These are phyloP conservation scores for Hypholoma sublateritium DNA, from an alignment of 768 basidiomycete genomes.

Conservation along the genomic window DNA sequence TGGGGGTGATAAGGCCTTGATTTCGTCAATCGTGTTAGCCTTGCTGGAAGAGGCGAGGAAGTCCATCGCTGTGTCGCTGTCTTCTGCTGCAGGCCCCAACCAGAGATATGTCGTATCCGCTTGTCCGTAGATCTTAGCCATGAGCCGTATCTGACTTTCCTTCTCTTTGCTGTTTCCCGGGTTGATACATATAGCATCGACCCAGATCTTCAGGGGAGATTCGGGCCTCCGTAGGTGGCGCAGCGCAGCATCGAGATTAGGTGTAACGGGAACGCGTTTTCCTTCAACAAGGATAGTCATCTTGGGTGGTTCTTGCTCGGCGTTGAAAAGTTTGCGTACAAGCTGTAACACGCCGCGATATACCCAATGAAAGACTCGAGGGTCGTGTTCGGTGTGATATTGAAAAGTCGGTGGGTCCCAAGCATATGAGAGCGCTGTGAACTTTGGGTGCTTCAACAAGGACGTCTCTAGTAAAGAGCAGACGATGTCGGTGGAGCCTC, in stretches of 20 bases:
- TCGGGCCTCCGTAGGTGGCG: not conserved
- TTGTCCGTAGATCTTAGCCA: slow-evolving; percentile 9
- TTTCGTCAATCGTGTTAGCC: no score
- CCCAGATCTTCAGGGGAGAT: not conserved
- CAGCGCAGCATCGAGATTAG: slow-evolving; percentile 6
- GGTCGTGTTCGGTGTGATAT: no score
- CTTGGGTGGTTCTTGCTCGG: no score
- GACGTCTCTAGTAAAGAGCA: not conserved
- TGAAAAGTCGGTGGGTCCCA: not conserved
- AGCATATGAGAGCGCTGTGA: not conserved
- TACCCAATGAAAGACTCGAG: not conserved
- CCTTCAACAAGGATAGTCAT: slow-evolving; percentile 1
- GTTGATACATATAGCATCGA: slow-evolving; percentile 14
- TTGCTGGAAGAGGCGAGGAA: not conserved
- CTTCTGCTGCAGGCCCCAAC: slow-evolving; percentile 8
- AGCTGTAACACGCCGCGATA: no score
- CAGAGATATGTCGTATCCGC: slow-evolving; percentile 6
- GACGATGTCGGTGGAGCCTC: not conserved
- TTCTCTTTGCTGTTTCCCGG: slow-evolving; percentile 7
- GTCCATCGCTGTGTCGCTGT: slow-evolving; percentile 1
- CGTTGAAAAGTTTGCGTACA: no score
- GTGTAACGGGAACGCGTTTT: not conserved
- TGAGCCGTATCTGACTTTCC: slow-evolving; percentile 3
- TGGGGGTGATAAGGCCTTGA: no score
- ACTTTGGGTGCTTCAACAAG: not conserved